Evolutionary conservation across 805 yeast species (phyloP).

Genomic region (Candida insectorum): DNA sequence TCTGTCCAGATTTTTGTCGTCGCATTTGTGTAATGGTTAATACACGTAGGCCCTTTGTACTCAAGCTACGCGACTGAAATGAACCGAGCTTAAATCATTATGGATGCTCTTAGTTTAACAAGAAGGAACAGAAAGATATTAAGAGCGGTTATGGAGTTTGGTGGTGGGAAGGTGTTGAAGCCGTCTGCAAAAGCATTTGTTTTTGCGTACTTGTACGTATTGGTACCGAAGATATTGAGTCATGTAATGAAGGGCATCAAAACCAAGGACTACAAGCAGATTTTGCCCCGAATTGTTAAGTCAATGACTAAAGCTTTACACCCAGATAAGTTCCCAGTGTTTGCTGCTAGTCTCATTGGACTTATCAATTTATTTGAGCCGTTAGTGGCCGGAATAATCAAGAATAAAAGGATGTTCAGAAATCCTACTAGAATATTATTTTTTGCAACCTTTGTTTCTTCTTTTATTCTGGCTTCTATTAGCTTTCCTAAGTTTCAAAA

Average conservation of each 20-base stretch:
- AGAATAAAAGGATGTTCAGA: neutral
- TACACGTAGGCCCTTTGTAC: too few species aligned
- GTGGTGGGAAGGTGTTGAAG: too few species aligned
- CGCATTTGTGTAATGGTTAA: too few species aligned
- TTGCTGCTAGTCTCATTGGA: constrained; percentile 30
- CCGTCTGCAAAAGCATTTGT: constrained; percentile 32
- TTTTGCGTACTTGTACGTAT: constrained; percentile 31
- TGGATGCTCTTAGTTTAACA: too few species aligned
- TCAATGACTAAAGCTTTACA: constrained; percentile 23
- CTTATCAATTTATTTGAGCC: constrained; percentile 30
- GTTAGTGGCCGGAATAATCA: constrained; percentile 12
- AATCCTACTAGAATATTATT: constrained; percentile 10
- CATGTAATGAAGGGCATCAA: constrained; percentile 14
- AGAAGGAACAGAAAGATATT: too few species aligned
- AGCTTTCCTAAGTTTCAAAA: constrained; percentile 32
- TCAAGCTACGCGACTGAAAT: too few species aligned
- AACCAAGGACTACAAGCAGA: constrained; percentile 12
- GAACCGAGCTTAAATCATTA: too few species aligned
- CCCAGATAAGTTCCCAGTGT: constrained; percentile 31
- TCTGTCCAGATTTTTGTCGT: too few species aligned
- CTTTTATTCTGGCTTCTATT: constrained; percentile 24
- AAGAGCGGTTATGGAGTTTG: too few species aligned
- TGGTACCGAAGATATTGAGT: constrained; percentile 26
- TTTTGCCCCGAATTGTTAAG: constrained; percentile 15
- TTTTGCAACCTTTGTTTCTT: constrained; percentile 23